Percentiles rank a stretch among this genome's conserved stretches.
Conservation (phyloP, 2,329 filamentous ascomycete genomes). For the Colletotrichum costaricense region DNA sequence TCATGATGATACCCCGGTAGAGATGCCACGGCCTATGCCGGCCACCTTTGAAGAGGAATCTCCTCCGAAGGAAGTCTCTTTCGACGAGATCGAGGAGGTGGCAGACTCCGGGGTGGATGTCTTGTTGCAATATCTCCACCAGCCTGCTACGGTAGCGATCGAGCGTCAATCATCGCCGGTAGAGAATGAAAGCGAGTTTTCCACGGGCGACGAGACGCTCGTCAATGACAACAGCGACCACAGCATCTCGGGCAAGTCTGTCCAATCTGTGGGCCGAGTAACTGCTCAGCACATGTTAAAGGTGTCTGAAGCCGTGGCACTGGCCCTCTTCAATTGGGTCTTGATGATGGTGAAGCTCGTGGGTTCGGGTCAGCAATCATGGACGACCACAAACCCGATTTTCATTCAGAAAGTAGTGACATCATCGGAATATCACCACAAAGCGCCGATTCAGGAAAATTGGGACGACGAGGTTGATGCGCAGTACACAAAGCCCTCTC, state of each 20-base stretch:
- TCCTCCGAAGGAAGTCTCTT: no score
- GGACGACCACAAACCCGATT: neutral
- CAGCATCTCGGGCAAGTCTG: neutral
- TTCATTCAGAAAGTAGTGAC: fast-evolving
- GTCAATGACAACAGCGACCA: neutral
- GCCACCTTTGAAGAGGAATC: neutral
- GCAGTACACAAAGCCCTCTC: no score
- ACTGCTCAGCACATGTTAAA: no score
- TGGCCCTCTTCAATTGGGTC: no score
- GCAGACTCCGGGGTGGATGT: no score
- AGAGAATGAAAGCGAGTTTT: neutral
- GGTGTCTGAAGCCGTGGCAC: no score
- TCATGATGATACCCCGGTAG: neutral
- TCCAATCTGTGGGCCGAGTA: fast-evolving
- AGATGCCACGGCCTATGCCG: neutral
- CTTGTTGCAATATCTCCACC: no score
- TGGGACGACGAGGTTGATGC: neutral
- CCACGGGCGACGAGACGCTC: neutral
- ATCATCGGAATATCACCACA: fast-evolving
- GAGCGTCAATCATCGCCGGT: fast-evolving
- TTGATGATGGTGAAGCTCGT: no score
- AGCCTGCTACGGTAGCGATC: no score
- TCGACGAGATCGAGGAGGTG: neutral
- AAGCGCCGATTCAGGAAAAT: neutral
- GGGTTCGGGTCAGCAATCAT: neutral